phyloP scores from a whole-genome alignment of 83 land plant genomes.

The Picea mariana region DNA sequence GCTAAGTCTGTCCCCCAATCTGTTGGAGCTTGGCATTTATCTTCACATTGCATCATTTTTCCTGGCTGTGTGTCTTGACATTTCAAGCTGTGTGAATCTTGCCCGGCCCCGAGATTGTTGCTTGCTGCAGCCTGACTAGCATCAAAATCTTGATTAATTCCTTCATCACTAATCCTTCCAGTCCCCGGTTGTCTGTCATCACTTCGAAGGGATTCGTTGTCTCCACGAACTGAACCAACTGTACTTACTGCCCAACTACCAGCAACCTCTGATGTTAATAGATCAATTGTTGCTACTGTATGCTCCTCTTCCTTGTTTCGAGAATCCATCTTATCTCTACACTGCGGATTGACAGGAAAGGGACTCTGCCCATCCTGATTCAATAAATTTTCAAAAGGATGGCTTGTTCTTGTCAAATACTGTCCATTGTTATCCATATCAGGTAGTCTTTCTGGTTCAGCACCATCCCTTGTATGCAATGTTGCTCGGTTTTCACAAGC shows the following conservation, averaged over 20 bases:
- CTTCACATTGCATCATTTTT: constrained; percentile 61
- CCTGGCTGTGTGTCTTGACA: constrained; percentile 14
- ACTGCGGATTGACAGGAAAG: neutral
- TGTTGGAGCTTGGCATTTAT: constrained; percentile 37
- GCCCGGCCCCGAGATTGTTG: constrained; percentile 5
- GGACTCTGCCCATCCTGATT: constrained; percentile 10
- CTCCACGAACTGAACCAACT: constrained; percentile 74
- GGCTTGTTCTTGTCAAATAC: neutral
- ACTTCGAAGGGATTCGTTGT: constrained; percentile 60
- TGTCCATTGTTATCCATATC: neutral
- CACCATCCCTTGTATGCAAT: neutral
- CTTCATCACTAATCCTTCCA: constrained; percentile 29
- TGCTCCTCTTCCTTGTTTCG: constrained; percentile 12
- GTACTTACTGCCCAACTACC: constrained; percentile 93
- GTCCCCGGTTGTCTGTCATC: constrained; percentile 22
- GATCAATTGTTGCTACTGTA: constrained; percentile 67
- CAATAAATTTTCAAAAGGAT: constrained; percentile 10
- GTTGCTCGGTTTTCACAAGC: neutral
- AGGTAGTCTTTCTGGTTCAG: neutral
- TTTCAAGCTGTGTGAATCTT: neutral
- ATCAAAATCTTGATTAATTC: constrained; percentile 19
- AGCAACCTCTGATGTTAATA: constrained; percentile 83
- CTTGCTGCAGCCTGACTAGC: constrained; percentile 40
- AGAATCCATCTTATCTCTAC: constrained; percentile 13
- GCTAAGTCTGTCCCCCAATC: constrained; percentile 9